These are phyloP conservation scores for Lichtheimia ramosa DNA, from an alignment of 371 early-diverging fungal genomes.

Conservation along the genomic window DNA sequence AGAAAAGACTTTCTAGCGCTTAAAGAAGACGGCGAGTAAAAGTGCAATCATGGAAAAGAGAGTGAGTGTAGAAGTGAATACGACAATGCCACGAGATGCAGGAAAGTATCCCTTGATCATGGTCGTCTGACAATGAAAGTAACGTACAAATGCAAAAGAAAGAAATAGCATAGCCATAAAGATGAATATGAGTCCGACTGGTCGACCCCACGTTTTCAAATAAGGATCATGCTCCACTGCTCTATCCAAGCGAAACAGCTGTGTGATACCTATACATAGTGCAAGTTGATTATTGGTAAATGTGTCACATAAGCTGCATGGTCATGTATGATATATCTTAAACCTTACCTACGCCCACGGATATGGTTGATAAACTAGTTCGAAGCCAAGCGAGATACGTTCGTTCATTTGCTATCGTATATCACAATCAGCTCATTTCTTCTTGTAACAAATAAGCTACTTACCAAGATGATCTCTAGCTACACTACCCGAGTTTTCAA, in stretches of 20 bases:
- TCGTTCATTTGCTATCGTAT: conserved; percentile 69
- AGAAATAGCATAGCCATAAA: conserved; percentile 63
- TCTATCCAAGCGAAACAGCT: conserved; percentile 63
- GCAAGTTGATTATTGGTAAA: too few species aligned
- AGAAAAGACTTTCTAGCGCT: conserved; percentile 6
- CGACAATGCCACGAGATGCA: conserved; percentile 62
- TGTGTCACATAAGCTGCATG: too few species aligned
- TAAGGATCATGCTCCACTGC: conserved; percentile 21
- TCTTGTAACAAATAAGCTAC: background rate
- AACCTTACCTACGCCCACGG: conserved; percentile 67
- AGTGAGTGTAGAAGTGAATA: conserved; percentile 40
- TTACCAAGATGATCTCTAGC: conserved; percentile 76
- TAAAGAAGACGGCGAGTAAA: conserved; percentile 16
- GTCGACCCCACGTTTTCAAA: conserved; percentile 24
- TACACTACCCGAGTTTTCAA: conserved; percentile 75
- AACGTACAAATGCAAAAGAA: conserved; percentile 61
- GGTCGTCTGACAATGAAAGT: conserved; percentile 70
- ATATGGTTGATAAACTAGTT: conserved; percentile 72
- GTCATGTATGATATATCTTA: background rate
- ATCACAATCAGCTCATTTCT: background rate
- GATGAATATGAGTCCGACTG: conserved; percentile 59
- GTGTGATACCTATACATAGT: conserved; percentile 57
- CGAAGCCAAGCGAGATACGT: conserved; percentile 81
- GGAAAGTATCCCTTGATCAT: conserved; percentile 74
- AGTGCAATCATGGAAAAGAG: conserved; percentile 36